Base-by-base conservation (phyloP, 306 rosid species). In the Vigna angularis region DNA sequence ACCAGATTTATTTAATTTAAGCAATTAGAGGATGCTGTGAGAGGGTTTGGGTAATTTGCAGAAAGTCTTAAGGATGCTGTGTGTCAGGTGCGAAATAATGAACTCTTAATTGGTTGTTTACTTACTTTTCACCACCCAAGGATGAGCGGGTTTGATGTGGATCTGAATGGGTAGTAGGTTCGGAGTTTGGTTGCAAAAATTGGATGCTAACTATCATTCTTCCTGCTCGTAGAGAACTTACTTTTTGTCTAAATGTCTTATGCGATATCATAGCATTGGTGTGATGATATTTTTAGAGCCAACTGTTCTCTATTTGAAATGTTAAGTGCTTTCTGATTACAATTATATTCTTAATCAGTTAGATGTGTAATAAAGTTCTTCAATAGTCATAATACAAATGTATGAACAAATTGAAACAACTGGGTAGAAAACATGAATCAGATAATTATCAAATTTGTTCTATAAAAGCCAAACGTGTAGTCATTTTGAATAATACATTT, bases 161-260 rank as follows among this genome's bases (percentile, higher is more conserved):
- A 28, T 59, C 66, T 59, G 3, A 11, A 6, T 70, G 18, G 26
- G 47, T 71, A 17, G n/a, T 79, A 42, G 66, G 38, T 49, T 59
- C 22, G 4, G 32, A 55, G 18, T 51, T 45, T 22, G 40, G 76
- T 14, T 61, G 57, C 48, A 4, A 51, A 49, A 71, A 38, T 36
- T 62, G 24, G 72, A 75, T 70, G 32, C 51, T 57, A 17, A 45
- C 44, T 7, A 17, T 45, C 26, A 30, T 57, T 68, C 15, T 77
- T 26, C 20, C 22, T 12, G 7, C 20, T 40, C 42, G 10, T 2
- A 7, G n/a, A 26, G 34, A 15, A 55, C 30, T 20, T 55, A 18
- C 32, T 44, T 30, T 30, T 40, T 59, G 38, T 57, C 18, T 68
- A 4, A 16, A 55, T 44, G 28, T 53, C 28, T 53, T 14, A 3